Conservation (phyloP, 2,329 filamentous ascomycete species). For the Pestalotiopsis sp. region DNA sequence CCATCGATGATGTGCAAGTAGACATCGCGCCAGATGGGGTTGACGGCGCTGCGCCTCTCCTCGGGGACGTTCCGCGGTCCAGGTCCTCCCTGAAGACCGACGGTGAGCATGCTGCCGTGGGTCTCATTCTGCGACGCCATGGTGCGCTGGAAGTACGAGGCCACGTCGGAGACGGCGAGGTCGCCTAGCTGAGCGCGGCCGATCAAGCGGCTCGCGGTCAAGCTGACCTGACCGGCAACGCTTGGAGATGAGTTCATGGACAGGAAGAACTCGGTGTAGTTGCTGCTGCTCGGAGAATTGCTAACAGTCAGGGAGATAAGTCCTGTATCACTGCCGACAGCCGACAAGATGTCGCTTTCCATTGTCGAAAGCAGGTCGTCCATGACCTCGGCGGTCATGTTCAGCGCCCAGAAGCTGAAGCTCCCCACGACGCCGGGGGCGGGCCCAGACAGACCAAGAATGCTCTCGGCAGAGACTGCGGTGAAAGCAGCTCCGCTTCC, state of each 20-base stretch:
- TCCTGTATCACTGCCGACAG: background rate
- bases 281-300: background rate
- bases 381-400: background rate
- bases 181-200: background rate
- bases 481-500: background rate
- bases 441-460: background rate
- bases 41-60: background rate
- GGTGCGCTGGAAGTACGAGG: background rate
- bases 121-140: background rate
- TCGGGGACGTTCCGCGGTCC: slow-evolving; percentile 4
- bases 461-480: background rate
- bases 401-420: background rate
- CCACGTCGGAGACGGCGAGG: background rate
- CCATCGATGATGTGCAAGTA: background rate
- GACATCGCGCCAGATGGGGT: slow-evolving; percentile 1
- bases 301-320: background rate
- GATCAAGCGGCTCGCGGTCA: background rate
- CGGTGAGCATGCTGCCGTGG: background rate
- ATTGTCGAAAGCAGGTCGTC: background rate
- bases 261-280: background rate
- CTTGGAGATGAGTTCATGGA: slow-evolving; percentile 3
- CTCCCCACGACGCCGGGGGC: background rate
- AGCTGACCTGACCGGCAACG: background rate
- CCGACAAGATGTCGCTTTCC: background rate
- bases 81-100: background rate